Base-by-base conservation (phyloP, 2,329 filamentous ascomycete species). In the Epichloe gansuensis region DNA sequence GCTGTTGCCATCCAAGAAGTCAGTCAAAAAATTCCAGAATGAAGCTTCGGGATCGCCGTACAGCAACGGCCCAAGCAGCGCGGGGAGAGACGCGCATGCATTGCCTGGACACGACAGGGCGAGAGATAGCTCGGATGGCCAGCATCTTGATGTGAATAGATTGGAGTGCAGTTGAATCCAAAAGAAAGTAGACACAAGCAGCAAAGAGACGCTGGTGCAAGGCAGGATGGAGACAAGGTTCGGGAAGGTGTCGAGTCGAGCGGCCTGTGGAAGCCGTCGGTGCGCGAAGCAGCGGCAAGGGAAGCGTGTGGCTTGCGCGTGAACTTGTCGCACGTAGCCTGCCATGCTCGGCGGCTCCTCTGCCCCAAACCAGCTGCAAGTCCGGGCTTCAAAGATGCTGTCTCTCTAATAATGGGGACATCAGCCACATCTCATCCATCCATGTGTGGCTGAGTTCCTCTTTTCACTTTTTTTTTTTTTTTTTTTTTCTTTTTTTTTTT, bases 91-190 rank as follows among this genome's bases (percentile, higher is more conserved):
- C 78, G 70, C 84, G 83, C 71, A 90, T 74, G 78, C 81, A 87
- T 75, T 94, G 87, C 72, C 79, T 74, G 71, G 87, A 81, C 71
- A 82, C 80, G 66, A 87, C 50, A 52, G 51, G 84, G 65, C 80
- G 80, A 70, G 83, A 81, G 70, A 90, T 80, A 64, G 83, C 81
- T 74, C 89, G 85, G 69, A 86, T 75, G 72, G 86, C 83, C 73
- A 95, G 77, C 89, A 95, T 95, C 66, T 68, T 85, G 59, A 52
- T 57, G 56, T 53, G 59, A 55, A 53, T 51, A 31, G 56, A 51
- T 43, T 17, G 27, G 36, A 53, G 50, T 44, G 50, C 41, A 51
- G 54, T 47, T 51, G 51, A 51, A 60, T 48, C 56, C 61, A 55
- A 56, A 58, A 50, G 51, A 54, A 53, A 55, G 52, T 38, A 31